A percentile compares a stretch with the other conserved stretches of the same genome.
These are phyloP conservation scores for Ustilago nuda DNA, from an alignment of 1,284 basidiomycete genomes.

Conservation along the genomic window DNA sequence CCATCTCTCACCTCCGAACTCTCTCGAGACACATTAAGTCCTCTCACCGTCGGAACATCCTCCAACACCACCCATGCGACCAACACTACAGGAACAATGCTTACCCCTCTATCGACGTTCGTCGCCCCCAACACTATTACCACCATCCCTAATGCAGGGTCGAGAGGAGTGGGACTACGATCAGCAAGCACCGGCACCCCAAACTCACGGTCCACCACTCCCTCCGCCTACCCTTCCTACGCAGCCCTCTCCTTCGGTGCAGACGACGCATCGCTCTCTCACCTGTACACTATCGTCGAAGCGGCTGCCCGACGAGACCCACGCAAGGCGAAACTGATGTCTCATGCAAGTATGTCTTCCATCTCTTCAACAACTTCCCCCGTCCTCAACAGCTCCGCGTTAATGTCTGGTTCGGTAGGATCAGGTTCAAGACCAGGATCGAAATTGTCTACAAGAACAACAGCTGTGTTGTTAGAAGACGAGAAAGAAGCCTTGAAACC, in stretches of 20 bases:
- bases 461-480: slow-evolving; percentile 20
- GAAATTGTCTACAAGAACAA: slow-evolving; percentile 22
- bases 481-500: slow-evolving; percentile 32
- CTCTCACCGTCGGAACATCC: slow-evolving; percentile 41
- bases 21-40: slow-evolving; percentile 42
- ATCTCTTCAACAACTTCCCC: slow-evolving; percentile 14
- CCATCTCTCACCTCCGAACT: slow-evolving; percentile 46
- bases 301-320: slow-evolving; percentile 57
- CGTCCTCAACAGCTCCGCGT: slow-evolving; percentile 8
- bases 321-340: slow-evolving; percentile 23
- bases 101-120: slow-evolving; percentile 49
- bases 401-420: slow-evolving; percentile 4
- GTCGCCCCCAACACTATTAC: background rate
- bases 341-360: slow-evolving; percentile 32
- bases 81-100: slow-evolving; percentile 44
- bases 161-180: slow-evolving; percentile 6
- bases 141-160: background rate
- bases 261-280: slow-evolving; percentile 53
- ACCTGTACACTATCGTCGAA: slow-evolving; percentile 62
- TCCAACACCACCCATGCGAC: slow-evolving; percentile 41
- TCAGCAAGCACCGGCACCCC: slow-evolving; percentile 14
- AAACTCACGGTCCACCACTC: slow-evolving; percentile 24
- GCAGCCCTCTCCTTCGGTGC: slow-evolving; percentile 38
- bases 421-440: slow-evolving; percentile 24
- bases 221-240: slow-evolving; percentile 26